Percentiles rank a stretch among this genome's conserved stretches.
These are phyloP conservation scores for Melaleuca quinquenervia DNA, from an alignment of 345 rosid species.

Conservation along the genomic window DNA sequence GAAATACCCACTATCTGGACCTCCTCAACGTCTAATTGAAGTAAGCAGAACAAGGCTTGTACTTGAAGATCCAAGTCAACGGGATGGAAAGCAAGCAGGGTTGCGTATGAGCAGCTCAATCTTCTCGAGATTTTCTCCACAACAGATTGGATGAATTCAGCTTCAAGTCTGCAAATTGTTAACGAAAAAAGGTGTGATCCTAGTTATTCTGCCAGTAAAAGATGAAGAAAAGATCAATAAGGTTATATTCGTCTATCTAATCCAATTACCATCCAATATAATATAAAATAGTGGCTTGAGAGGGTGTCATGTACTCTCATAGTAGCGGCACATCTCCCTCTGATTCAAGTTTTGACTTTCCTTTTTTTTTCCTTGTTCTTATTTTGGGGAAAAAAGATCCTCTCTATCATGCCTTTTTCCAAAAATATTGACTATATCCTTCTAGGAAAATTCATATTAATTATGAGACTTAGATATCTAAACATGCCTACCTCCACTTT, in stretches of 20 bases:
- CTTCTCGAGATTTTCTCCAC: neutral
- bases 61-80: neutral
- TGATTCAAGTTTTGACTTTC: neutral
- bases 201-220: neutral
- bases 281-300: neutral
- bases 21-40: neutral
- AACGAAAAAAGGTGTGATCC: neutral
- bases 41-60: neutral
- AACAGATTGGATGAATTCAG: neutral
- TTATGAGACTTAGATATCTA: neutral
- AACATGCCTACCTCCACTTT: neutral
- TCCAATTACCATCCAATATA: neutral
- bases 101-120: neutral
- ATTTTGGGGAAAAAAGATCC: neutral
- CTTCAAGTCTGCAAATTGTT: neutral
- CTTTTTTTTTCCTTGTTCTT: neutral
- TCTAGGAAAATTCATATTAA: neutral
- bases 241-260: neutral
- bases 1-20: neutral
- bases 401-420: neutral
- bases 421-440: too few species aligned
- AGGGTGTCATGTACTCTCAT: neutral
- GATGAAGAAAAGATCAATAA: neutral
- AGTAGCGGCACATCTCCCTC: neutral
- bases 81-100: neutral